phyloP scores from a whole-genome alignment of 495 filamentous ascomycete species.

The Lentithecium fluviatile region DNA sequence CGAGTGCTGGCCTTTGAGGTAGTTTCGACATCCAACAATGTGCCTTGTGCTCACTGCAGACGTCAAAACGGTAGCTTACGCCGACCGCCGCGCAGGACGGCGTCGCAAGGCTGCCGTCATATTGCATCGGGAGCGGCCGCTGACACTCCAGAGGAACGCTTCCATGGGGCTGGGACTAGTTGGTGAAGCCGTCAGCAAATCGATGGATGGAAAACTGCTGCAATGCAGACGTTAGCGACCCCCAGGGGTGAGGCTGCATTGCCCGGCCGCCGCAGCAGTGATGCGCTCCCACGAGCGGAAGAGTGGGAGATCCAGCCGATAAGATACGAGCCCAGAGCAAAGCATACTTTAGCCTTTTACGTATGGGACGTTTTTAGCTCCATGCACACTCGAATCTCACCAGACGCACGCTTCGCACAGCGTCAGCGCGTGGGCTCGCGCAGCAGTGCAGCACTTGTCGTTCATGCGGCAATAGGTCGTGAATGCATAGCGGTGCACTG shows the following conservation, averaged over 20 bases:
- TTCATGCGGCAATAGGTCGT: background rate
- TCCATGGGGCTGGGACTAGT: slow-evolving; percentile 13
- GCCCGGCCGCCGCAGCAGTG: too few species aligned
- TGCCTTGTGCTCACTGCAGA: slow-evolving; percentile 1
- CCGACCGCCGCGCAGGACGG: too few species aligned
- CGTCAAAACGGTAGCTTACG: too few species aligned
- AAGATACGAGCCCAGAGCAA: slow-evolving; percentile 21
- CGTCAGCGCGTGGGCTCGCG: background rate
- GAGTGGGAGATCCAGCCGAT: slow-evolving; percentile 10
- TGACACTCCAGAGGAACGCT: slow-evolving; percentile 9
- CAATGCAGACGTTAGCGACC: slow-evolving; percentile 10
- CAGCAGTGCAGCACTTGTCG: background rate
- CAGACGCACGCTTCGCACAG: slow-evolving; percentile 3
- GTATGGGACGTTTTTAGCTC: slow-evolving; percentile 8
- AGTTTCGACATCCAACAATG: slow-evolving; percentile 1
- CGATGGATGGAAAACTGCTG: background rate
- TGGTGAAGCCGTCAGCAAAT: slow-evolving; percentile 7
- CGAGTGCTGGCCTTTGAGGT: slow-evolving; percentile 9
- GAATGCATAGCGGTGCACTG: background rate
- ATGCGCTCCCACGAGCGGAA: background rate
- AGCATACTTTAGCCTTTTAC: slow-evolving; percentile 15
- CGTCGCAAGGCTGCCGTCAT: background rate
- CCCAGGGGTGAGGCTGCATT: background rate
- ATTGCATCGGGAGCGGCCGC: slow-evolving; percentile 4
- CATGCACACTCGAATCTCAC: slow-evolving; percentile 22